phyloP scores from a whole-genome alignment of 208 protist species.

The Leishmania mexicana region DNA sequence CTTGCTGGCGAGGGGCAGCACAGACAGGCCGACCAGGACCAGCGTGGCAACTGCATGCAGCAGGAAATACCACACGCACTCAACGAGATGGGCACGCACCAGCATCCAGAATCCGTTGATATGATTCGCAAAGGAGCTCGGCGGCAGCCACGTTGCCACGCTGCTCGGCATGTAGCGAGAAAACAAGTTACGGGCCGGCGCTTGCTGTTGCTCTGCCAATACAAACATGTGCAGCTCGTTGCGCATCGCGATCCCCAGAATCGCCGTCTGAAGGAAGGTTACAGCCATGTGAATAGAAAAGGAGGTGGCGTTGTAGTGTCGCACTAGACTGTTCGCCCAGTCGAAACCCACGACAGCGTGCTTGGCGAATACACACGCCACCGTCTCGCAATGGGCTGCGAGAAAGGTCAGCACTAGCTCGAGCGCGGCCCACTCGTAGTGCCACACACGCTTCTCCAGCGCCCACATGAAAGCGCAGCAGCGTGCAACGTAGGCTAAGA shows the following conservation, averaged over 20 bases:
- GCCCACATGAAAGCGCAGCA: constrained; percentile 9
- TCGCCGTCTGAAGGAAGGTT: constrained; percentile 54
- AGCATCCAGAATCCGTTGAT: constrained; percentile 52
- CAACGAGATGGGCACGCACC: constrained; percentile 45
- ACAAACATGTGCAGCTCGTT: constrained; percentile 63
- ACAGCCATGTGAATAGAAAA: constrained; percentile 70
- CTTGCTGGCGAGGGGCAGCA: constrained; percentile 66
- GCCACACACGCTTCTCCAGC: constrained; percentile 30
- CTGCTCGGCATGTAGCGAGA: constrained; percentile 10
- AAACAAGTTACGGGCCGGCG: constrained; percentile 3
- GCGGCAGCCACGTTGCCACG: constrained; percentile 25
- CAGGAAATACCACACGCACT: constrained; percentile 54
- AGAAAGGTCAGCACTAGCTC: neutral
- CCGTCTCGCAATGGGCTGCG: neutral
- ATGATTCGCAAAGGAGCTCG: constrained; percentile 24
- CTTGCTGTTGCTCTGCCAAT: constrained; percentile 14
- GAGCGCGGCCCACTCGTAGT: constrained; percentile 38
- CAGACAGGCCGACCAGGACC: constrained; percentile 67
- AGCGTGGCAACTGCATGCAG: constrained; percentile 46
- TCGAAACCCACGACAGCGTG: neutral
- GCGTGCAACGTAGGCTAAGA: constrained; percentile 5
- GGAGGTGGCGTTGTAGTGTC: constrained; percentile 56
- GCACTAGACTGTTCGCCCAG: constrained; percentile 6
- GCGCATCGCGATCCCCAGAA: constrained; percentile 68
- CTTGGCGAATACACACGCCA: constrained; percentile 5